Evolutionary conservation across 805 yeast genomes (phyloP), one percentile per base, ranked within the genome.

Genomic region (Saccharomycopsis babjevae): DNA sequence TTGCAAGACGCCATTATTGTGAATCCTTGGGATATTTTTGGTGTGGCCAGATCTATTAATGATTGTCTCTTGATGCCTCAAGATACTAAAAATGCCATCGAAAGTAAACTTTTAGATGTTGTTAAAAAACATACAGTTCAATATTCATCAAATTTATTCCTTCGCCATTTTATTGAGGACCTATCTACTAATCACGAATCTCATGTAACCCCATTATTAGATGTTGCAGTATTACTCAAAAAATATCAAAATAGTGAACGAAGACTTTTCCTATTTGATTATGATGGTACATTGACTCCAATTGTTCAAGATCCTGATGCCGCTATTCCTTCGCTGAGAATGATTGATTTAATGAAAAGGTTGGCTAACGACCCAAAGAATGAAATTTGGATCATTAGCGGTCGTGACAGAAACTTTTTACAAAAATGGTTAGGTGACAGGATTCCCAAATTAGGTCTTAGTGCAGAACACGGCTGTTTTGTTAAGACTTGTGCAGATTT

Each of bases 381-480:
- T 73, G 86, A 84, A 70, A 85, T 94, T 52, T 94, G 99, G 99
- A 83, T 94, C 65, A 93, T 94, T 63, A 86, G 96, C 50, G 99
- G 99, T 1, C 83, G 99, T 67, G 99, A 94, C 72, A 96, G 89
- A 74, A 82, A 78, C 57, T 94, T 94, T 69, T 78, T 94, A 68
- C 96, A 88, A 64, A 83, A 84, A 73, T 91, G 97, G 94, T 76
- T 92, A 64, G 97, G 97, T 7, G 68, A 79, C 1, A 79, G 79
- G 64, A 77, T 81, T 61, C 77, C 79, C 20, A 73, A 78, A 52
- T 75, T 94, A 39, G 97, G 97, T 1, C 77, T 94, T 59, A 86
- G 96, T 62, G 98, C 99, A 0, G 99, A 94, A 70, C 99, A 94
- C 72, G 99, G 99, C 7, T 93, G 97, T 69, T 94, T 94, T 69